These are phyloP conservation scores for Rhododendron ferrugineum DNA, from an alignment of 148 eudicot species.

Conservation along the genomic window DNA sequence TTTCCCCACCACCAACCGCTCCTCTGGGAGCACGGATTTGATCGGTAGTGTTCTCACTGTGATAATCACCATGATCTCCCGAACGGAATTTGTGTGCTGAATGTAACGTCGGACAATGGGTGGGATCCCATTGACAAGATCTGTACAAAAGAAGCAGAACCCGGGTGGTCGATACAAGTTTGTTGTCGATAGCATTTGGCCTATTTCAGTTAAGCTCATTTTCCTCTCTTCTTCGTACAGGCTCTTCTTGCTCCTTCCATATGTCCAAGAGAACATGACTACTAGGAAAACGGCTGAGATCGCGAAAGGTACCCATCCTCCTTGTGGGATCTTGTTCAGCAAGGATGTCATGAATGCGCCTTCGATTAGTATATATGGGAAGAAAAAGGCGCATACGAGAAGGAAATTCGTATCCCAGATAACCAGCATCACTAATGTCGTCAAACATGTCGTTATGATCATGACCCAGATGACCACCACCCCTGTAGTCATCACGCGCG, in stretches of 20 bases:
- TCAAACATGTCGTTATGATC: slow-evolving; percentile 32
- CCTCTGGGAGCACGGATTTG: slow-evolving; percentile 23
- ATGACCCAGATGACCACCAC: slow-evolving; percentile 37
- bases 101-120: slow-evolving; percentile 30
- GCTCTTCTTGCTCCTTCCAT: slow-evolving; percentile 27
- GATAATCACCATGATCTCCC: slow-evolving; percentile 28
- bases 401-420: slow-evolving; percentile 28
- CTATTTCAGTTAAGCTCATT: slow-evolving; percentile 4
- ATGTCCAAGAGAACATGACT: slow-evolving; percentile 14
- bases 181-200: neutral
- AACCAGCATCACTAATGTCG: slow-evolving; percentile 33
- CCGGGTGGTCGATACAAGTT: slow-evolving; percentile 18
- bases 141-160: slow-evolving; percentile 30
- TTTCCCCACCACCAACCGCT: slow-evolving; percentile 12
- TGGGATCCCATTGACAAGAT: slow-evolving; percentile 32
- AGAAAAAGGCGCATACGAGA: slow-evolving; percentile 20
- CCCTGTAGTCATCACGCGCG: slow-evolving; percentile 10
- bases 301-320: slow-evolving; percentile 42
- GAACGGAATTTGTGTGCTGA: slow-evolving; percentile 5
- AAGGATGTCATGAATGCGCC: slow-evolving; percentile 24
- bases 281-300: slow-evolving; percentile 20
- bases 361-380: slow-evolving; percentile 20
- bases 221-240: slow-evolving; percentile 10
- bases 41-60: slow-evolving; percentile 26
- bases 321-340: slow-evolving; percentile 32